Conservation (phyloP, 441 rosid species). For the Isatis lusitanica region DNA sequence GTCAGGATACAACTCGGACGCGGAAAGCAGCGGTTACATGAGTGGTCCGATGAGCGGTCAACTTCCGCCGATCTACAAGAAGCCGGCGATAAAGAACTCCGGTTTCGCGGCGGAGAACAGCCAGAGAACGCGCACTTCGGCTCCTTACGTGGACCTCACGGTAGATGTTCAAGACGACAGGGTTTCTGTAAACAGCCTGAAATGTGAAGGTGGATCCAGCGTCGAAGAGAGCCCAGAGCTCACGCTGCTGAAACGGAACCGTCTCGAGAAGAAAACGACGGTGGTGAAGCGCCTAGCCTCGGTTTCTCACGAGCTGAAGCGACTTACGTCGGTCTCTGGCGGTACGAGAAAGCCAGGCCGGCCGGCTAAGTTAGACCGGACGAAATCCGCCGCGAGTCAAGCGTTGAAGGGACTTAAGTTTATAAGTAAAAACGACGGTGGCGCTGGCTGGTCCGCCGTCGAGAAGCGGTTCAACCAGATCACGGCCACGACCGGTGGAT, state of each 20-base stretch:
- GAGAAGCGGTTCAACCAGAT: conserved; percentile 53
- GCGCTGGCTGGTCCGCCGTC: conserved; percentile 52
- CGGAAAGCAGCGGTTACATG: conserved; percentile 35
- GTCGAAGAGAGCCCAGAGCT: conserved; percentile 42
- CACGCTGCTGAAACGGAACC: conserved; percentile 39
- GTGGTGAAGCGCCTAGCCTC: conserved; percentile 42
- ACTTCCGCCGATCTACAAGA: conserved; percentile 35
- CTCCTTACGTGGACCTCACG: conserved; percentile 52
- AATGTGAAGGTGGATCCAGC: conserved; percentile 29
- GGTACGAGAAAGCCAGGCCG: conserved; percentile 34
- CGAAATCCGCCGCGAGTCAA: conserved; percentile 49
- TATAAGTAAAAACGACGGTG: conserved; percentile 51
- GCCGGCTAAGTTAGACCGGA: conserved; percentile 47
- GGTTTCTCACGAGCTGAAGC: conserved; percentile 50
- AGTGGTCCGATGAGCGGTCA: conserved; percentile 51
- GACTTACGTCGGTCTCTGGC: conserved; percentile 44
- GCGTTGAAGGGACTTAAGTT: conserved; percentile 58
- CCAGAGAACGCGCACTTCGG: conserved; percentile 28
- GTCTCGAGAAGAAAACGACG: conserved; percentile 44
- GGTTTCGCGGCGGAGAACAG: conserved; percentile 23
- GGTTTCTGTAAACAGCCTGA: conserved; percentile 45
- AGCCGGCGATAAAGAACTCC: conserved; percentile 31
- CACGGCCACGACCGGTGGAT: conserved; percentile 41
- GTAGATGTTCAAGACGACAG: conserved; percentile 44
- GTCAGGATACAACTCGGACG: conserved; percentile 40